Evolutionary conservation across 106 monocot genomes (phyloP).

Genomic region (Dendrobium nobile): DNA sequence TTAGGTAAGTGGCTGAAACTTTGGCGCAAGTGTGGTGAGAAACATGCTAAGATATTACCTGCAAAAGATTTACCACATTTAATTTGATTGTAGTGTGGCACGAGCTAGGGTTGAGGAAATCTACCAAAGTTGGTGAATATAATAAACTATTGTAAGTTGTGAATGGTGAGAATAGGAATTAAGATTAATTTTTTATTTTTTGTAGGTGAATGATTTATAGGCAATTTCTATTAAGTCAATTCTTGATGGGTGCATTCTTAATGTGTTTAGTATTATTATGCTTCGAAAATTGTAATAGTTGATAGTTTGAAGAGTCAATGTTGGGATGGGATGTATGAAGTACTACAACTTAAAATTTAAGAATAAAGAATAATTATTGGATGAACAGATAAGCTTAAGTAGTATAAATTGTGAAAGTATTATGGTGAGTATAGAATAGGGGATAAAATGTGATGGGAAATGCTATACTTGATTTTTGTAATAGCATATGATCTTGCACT

Average conservation of each 20-base stretch:
- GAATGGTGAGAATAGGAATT: neutral
- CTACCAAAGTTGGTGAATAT: neutral
- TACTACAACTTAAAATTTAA: neutral
- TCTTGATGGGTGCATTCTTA: neutral
- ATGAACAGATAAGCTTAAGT: neutral
- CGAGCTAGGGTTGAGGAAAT: no score
- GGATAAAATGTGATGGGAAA: no score
- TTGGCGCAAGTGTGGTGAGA: neutral
- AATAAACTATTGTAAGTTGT: neutral
- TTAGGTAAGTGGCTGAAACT: neutral
- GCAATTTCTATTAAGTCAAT: neutral
- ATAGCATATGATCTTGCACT: no score
- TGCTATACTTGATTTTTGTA: no score
- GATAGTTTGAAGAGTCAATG: neutral
- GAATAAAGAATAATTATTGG: neutral
- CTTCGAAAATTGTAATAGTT: neutral
- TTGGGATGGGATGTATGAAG: neutral
- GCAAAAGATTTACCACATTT: neutral
- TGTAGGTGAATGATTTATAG: neutral
- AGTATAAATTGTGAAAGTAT: neutral
- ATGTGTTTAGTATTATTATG: neutral
- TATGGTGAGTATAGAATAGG: no score
- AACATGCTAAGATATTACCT: neutral
- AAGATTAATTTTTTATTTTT: neutral
- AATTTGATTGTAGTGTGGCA: no score